Base-by-base conservation (phyloP, 352 stramenopile species). In the Globisporangium apiculatum region DNA sequence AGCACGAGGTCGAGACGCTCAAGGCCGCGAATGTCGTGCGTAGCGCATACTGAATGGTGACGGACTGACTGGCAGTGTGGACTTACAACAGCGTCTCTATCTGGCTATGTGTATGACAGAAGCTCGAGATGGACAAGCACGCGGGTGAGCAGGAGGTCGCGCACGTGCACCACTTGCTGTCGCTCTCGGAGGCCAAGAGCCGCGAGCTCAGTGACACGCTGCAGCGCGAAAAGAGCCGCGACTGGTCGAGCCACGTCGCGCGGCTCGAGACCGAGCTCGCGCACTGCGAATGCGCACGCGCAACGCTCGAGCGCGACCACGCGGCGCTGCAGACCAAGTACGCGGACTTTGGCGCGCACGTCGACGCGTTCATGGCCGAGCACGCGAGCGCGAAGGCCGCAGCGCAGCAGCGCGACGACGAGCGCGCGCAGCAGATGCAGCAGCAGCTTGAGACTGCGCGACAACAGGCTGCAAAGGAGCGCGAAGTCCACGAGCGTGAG, bases 291-390 rank as follows among this genome's bases (percentile, higher is more conserved):
- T 69, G 84, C 54, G 61, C 62, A 5, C 58, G 69, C 48, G 58
- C 48, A 7, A 35, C 55, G 10, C 53, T 81, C 0, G 58, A 77
- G 56, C 81, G 75, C 37, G 76, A 89, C 12, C 77, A 87, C 38
- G 75, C 82, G 4, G 64, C 79, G 45, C 55, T 90, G 3, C 75
- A 76, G 47, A 72, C 72, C 17, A 81, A 84, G 53, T 92, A 92
- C 48, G 64, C 86, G 56, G 77, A 89, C 43, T 89, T 92, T 62
- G 82, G 79, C 1, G 65, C 67, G 4, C 79, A 91, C 50, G 79
- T 92, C 17, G 80, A 92, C 38, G 51, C 75, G 17, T 87, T 88
- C 48, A 88, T 90, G 73, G 73, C 81, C 40, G 78, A 89, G n/a
- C 82, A 88, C 46, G 63, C 71, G 1, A 58, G 82, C 48, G 73